Percentiles rank a stretch among this genome's conserved stretches.
phyloP scores from a whole-genome alignment of 1,284 basidiomycete genomes.

The Cryptococcus sp. region DNA sequence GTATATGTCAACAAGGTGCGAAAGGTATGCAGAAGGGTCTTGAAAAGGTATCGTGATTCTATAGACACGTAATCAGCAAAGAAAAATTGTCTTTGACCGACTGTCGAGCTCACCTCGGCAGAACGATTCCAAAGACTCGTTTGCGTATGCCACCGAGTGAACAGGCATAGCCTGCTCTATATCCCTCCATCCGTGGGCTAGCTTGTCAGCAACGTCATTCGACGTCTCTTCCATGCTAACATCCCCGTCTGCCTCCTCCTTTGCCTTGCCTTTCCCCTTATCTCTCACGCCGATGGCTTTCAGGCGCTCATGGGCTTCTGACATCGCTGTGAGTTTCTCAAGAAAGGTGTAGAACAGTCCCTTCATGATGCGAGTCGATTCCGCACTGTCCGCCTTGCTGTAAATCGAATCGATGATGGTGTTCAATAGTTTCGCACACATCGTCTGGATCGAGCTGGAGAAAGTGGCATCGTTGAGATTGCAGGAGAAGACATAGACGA shows the following conservation, averaged over 20 bases:
- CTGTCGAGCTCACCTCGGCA: slow-evolving; percentile 61
- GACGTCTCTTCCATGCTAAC: slow-evolving; percentile 28
- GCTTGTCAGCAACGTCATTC: slow-evolving; percentile 27
- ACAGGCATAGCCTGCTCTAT: slow-evolving; percentile 81
- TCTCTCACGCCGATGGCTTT: slow-evolving; percentile 44
- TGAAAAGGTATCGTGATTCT: slow-evolving; percentile 85
- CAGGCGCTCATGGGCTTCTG: slow-evolving; percentile 60
- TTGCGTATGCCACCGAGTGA: slow-evolving; percentile 68
- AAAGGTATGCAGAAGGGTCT: slow-evolving; percentile 87
- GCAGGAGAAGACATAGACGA: slow-evolving; percentile 83
- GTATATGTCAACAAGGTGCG: slow-evolving; percentile 77
- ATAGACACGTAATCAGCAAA: slow-evolving; percentile 7
- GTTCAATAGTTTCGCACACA: slow-evolving; percentile 92
- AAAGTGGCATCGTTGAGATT: slow-evolving; percentile 88
- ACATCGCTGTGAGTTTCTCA: slow-evolving; percentile 82
- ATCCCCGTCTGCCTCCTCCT: slow-evolving; percentile 35
- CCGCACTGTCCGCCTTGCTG: slow-evolving; percentile 68
- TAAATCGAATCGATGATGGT: slow-evolving; percentile 83
- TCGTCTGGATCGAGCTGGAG: slow-evolving; percentile 77
- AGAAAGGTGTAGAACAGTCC: slow-evolving; percentile 82
- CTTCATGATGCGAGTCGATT: slow-evolving; percentile 67
- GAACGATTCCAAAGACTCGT: slow-evolving; percentile 74
- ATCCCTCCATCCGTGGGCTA: slow-evolving; percentile 54
- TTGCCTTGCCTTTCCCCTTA: slow-evolving; percentile 49
- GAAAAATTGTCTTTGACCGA: neutral